Conservation (phyloP, 2,329 filamentous ascomycete species). For the Aspergillus sp. region DNA sequence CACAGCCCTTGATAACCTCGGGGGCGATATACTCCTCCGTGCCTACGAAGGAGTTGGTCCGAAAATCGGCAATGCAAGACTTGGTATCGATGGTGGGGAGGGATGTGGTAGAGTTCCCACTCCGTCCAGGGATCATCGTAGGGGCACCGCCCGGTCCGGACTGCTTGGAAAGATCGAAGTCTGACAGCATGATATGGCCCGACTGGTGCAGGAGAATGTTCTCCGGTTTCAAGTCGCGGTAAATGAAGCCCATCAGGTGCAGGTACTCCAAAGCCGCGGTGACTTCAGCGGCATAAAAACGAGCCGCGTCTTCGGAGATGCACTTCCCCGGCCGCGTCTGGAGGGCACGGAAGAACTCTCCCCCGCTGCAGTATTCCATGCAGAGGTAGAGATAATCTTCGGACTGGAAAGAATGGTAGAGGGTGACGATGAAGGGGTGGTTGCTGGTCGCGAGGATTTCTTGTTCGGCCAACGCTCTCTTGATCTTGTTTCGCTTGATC, state of each 20-base stretch:
- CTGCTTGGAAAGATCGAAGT: constrained; percentile 98
- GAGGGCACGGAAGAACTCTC: constrained; percentile 95
- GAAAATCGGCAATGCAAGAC: constrained; percentile 96
- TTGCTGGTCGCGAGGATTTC: constrained; percentile 98
- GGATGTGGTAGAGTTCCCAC: constrained; percentile 79
- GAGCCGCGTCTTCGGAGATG: constrained; percentile 92
- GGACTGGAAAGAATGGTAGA: constrained; percentile 99
- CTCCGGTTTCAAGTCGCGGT: constrained; percentile 95
- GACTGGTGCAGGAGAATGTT: constrained; percentile 97
- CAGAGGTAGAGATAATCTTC: constrained; percentile 98
- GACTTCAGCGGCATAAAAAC: constrained; percentile 96
- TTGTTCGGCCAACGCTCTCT: constrained; percentile 93
- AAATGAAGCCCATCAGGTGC: constrained; percentile 99
- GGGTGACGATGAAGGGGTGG: constrained; percentile 96
- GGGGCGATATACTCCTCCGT: constrained; percentile 99
- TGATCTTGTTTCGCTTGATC: constrained; percentile 99
- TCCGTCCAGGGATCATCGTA: constrained; percentile 94
- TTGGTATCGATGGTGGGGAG: constrained; percentile 97
- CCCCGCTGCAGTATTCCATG: constrained; percentile 99
- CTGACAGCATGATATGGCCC: constrained; percentile 99
- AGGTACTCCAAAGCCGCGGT: constrained; percentile 95
- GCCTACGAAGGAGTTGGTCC: constrained; percentile 97
- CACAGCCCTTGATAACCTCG: constrained; percentile 97
- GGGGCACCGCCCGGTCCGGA: constrained; percentile 93
- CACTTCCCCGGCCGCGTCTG: constrained; percentile 97